Evolutionary conservation across 2,329 filamentous ascomycete species (phyloP), one percentile per base, ranked within the genome.

Genomic region (Alternaria atra): DNA sequence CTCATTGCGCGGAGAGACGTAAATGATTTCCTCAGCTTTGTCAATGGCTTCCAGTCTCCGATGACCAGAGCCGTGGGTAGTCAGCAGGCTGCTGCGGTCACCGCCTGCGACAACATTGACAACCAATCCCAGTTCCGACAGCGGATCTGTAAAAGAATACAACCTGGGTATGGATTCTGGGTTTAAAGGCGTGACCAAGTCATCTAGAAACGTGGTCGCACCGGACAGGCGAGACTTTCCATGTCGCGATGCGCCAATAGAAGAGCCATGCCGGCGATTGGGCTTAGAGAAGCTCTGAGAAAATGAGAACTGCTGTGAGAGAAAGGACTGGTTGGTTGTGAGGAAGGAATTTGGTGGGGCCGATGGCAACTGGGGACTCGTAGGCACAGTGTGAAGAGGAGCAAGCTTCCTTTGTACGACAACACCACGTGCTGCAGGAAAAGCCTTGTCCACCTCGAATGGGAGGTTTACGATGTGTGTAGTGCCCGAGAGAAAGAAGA

Each of bases 381-480:
- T 59, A 44, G 73, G 61, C 47, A 63, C 46, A 27, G 70, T 65
- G 32, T 73, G 66, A 81, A 83, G 30, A 83, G 86, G 60, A 81
- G 83, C 84, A 42, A 89, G 83, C 74, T 91, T 97, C 62, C 94
- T 86, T 79, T 98, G 94, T 58, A 99, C 87, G 20, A 99, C 86
- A 51, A 98, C 85, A 27, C 95, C 95, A 32, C 88, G 85, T 6
- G 93, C 91, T 12, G 92, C 91, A 35, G 94, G 89, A 77, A 94
- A 92, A 30, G 92, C 93, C 54, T 88, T 88, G 74, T 97, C 93
- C 42, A 97, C 91, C 80, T 98, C 94, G 74, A 99, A 99, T 2
- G 94, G 94, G 73, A 99, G 88, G 76, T 97, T 93, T 48, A 98
- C 86, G 60, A 97, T 88, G 84, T 99, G 92, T 74, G 88, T 95